Percentiles rank a stretch among this genome's conserved stretches.
These are phyloP conservation scores for Adansonia rubrostipa DNA, from an alignment of 441 rosid genomes.

Conservation along the genomic window DNA sequence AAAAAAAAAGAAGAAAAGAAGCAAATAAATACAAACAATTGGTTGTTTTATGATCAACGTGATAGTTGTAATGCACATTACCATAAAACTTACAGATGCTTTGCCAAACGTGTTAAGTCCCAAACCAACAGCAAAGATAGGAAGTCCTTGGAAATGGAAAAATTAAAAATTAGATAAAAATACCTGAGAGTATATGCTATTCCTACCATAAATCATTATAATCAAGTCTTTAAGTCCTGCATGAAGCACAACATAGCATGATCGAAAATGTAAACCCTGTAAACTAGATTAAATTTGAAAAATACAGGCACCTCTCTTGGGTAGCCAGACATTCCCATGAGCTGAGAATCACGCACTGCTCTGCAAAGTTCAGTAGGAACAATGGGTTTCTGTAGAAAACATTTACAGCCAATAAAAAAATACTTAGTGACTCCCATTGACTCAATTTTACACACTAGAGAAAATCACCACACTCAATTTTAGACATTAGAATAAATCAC, in stretches of 20 bases:
- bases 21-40: constrained; percentile 17
- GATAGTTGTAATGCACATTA: background rate
- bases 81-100: constrained; percentile 75
- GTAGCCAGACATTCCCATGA: constrained; percentile 92
- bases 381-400: constrained; percentile 73
- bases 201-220: constrained; percentile 18
- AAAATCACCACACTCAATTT: too few species aligned
- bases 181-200: background rate
- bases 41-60: background rate
- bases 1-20: constrained; percentile 17
- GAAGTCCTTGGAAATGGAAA: constrained; percentile 70
- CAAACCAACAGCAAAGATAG: constrained; percentile 81
- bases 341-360: constrained; percentile 81
- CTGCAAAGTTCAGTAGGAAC: constrained; percentile 71
- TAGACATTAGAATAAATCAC: background rate
- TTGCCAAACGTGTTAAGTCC: constrained; percentile 89
- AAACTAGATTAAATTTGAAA: constrained; percentile 13
- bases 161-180: constrained; percentile 14
- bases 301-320: constrained; percentile 74
- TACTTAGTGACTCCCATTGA: background rate
- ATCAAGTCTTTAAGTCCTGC: background rate
- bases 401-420: constrained; percentile 6
- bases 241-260: constrained; percentile 14
- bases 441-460: background rate
- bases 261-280: constrained; percentile 16